Evolutionary conservation across 2,329 filamentous ascomycete species (phyloP), one percentile per base, ranked within the genome.

Genomic region (Oidium heveae): DNA sequence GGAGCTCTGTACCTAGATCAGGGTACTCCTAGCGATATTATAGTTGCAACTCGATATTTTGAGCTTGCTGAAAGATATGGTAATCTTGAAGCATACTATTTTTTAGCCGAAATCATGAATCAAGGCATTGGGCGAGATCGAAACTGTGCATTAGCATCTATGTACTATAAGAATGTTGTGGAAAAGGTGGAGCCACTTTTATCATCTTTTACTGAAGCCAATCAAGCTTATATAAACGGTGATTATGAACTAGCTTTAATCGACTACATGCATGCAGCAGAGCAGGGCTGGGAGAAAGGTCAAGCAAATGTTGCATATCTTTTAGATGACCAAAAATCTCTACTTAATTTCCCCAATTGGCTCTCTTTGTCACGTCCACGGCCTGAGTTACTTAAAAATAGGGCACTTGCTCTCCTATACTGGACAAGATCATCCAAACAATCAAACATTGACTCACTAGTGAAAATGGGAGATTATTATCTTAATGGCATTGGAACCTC

Each of bases 401-500:
- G 77, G 0, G 70, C 73, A 2, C 68, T 67, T 36, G 65, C 65
- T 51, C 73, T 98, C 52, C 81, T 94, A 37, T 91, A 94, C 69
- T 98, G 88, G 86, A 95, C 89, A 0, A 80, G 91, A 37, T 95
- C 89, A 10, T 87, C 91, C 1, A 84, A 86, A 60, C 93, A 98
- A 65, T 77, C 81, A 50, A 98, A 98, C 60, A 82, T 94, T 49
- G 91, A 98, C 68, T 85, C 88, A 0, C 74, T 94, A 58, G 84
- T 98, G 59, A 98, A 98, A 69, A 94, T 96, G 84, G 91, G 91
- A 41, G 93, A 98, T 68, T 96, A 96, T 68, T 96, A 98, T 66
- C 79, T 94, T 34, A 69, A 77, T 55, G 91, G 91, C 7, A 76
- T 88, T 24, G 89, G 89, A 2, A 77, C 83, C 0, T 70, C 76